Conservation (phyloP, 495 filamentous ascomycete species). For the Filosporella fistucella region DNA sequence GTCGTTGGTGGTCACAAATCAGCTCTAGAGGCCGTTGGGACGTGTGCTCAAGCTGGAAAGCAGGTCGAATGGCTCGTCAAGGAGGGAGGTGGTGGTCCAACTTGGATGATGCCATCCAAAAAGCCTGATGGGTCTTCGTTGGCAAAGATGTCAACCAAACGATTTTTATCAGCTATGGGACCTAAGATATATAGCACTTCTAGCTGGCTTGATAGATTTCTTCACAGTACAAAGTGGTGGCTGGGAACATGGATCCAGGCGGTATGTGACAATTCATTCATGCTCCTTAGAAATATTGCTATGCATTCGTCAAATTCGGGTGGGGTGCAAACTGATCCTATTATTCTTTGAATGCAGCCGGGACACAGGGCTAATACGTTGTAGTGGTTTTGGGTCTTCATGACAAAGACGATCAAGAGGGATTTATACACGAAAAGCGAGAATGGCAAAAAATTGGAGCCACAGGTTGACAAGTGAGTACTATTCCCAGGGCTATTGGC, state of each 20-base stretch:
- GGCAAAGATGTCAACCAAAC: neutral
- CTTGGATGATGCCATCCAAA: slow-evolving; percentile 16
- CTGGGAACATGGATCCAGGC: slow-evolving; percentile 13
- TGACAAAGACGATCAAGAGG: neutral
- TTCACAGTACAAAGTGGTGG: slow-evolving; percentile 16
- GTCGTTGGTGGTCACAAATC: slow-evolving; percentile 35
- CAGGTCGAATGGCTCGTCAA: slow-evolving; percentile 33
- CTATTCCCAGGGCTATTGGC: no score
- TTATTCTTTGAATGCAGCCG: no score
- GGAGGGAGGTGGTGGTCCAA: slow-evolving; percentile 25
- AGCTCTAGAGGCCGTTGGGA: slow-evolving; percentile 28
- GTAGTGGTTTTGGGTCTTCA: slow-evolving; percentile 3
- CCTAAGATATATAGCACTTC: slow-evolving; percentile 2
- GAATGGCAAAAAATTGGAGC: slow-evolving; percentile 10
- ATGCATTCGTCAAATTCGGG: no score
- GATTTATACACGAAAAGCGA: slow-evolving; percentile 14
- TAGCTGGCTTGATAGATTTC: slow-evolving; percentile 19
- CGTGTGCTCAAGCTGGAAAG: slow-evolving; percentile 28
- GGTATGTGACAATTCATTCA: no score
- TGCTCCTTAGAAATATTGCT: no score
- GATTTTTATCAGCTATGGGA: neutral
- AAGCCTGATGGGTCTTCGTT: slow-evolving; percentile 17
- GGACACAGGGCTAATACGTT: no score
- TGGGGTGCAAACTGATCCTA: no score
- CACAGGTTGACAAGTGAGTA: neutral